Evolutionary conservation across 2,329 filamentous ascomycete species (phyloP).

Genomic region (Cryoendolithus antarcticus): DNA sequence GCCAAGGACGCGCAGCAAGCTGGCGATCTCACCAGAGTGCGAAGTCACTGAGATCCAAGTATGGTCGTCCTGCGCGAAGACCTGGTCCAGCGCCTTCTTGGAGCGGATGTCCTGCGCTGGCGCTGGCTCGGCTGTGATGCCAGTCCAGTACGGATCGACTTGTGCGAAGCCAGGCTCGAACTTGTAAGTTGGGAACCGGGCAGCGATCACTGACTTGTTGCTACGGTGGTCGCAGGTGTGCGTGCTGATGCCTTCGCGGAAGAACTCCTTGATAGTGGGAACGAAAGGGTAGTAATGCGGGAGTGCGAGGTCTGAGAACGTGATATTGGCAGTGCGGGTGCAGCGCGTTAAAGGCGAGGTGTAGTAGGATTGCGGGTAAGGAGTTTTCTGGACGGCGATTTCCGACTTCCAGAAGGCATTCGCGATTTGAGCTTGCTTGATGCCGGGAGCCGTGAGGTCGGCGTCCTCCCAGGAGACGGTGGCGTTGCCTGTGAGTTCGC

Average conservation of each 20-base stretch:
- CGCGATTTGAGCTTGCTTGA: slow-evolving; percentile 45
- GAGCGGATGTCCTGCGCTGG: slow-evolving; percentile 40
- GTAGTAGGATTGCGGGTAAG: slow-evolving; percentile 54
- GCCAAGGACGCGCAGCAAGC: slow-evolving; percentile 42
- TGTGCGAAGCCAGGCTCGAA: slow-evolving; percentile 53
- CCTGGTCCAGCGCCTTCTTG: slow-evolving; percentile 41
- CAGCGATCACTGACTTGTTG: slow-evolving; percentile 41
- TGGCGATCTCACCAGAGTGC: slow-evolving; percentile 46
- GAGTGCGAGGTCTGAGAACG: slow-evolving; percentile 44
- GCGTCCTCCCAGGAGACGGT: slow-evolving; percentile 54
- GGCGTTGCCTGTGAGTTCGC: slow-evolving; percentile 48
- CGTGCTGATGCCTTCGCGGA: slow-evolving; percentile 54
- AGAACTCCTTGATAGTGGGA: slow-evolving; percentile 51
- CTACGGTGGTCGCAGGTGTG: slow-evolving; percentile 56
- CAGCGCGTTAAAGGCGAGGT: slow-evolving; percentile 52
- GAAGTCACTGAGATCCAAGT: slow-evolving; percentile 49
- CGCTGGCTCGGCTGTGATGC: slow-evolving; percentile 38
- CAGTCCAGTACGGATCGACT: slow-evolving; percentile 42
- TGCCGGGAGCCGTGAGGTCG: slow-evolving; percentile 45
- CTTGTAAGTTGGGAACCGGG: slow-evolving; percentile 39
- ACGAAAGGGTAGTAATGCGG: slow-evolving; percentile 41
- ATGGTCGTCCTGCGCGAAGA: slow-evolving; percentile 41
- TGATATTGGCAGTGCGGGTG: slow-evolving; percentile 49
- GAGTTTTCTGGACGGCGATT: slow-evolving; percentile 43
- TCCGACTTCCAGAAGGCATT: slow-evolving; percentile 48